Evolutionary conservation across 2,329 filamentous ascomycete genomes (phyloP).

Genomic region (Dryadomyces sulphureus): DNA sequence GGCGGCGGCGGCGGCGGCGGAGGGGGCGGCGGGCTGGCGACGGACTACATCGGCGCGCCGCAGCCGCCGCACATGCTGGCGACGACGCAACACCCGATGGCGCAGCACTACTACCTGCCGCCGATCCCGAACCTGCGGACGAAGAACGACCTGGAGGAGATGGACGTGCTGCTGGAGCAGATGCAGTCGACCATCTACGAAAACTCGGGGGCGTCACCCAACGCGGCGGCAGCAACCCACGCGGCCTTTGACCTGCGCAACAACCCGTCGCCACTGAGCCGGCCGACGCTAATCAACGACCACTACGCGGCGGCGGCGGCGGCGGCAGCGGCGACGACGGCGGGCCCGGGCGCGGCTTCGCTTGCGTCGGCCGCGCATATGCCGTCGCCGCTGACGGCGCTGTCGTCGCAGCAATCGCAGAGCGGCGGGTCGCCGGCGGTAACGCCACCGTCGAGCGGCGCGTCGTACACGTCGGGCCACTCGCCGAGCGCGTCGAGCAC

Average conservation of each 20-base stretch:
- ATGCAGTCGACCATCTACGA: constrained; percentile 96
- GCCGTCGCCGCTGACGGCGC: constrained; percentile 43
- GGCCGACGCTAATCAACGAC: constrained; percentile 14
- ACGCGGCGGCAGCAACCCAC: constrained; percentile 65
- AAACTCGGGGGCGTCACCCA: constrained; percentile 68
- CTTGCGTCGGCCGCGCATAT: constrained; percentile 37
- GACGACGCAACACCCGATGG: constrained; percentile 41
- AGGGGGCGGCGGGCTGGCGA: constrained; percentile 30
- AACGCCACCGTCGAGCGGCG: constrained; percentile 59
- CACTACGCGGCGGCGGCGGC: constrained; percentile 15
- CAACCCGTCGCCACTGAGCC: constrained; percentile 22
- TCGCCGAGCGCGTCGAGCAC: constrained; percentile 59
- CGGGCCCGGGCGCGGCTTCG: neutral
- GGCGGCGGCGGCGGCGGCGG: constrained; percentile 31
- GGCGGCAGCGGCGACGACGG: constrained; percentile 9
- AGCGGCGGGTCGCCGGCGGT: constrained; percentile 54
- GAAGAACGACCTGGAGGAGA: constrained; percentile 84
- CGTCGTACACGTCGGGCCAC: constrained; percentile 66
- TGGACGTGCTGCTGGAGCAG: constrained; percentile 89
- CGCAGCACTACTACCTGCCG: constrained; percentile 76
- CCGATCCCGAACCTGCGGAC: constrained; percentile 79
- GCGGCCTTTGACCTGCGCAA: constrained; percentile 43
- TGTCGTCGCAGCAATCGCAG: constrained; percentile 29
- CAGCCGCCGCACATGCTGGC: constrained; percentile 33
- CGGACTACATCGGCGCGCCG: constrained; percentile 36